Evolutionary conservation across 2,329 filamentous ascomycete species (phyloP).

Genomic region (Bipolaris gigantea): DNA sequence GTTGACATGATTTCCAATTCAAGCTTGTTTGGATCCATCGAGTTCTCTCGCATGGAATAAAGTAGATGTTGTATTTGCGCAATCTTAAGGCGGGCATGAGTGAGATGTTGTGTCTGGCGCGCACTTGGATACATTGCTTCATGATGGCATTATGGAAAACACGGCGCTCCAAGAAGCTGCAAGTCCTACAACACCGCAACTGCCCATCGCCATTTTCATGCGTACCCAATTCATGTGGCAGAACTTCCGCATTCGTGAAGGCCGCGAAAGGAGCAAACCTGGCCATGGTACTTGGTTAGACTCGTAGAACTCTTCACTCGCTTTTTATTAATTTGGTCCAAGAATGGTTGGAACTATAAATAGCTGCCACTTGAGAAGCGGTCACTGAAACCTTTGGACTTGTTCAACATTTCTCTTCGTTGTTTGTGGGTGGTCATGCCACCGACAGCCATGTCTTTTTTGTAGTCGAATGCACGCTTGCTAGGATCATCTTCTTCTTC

Average conservation of each 20-base stretch:
- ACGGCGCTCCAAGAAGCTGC: background rate
- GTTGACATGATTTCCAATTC: background rate
- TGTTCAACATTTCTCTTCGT: constrained; percentile 75
- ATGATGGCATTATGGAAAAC: background rate
- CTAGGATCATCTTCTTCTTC: constrained; percentile 86
- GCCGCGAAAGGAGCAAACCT: too few species aligned
- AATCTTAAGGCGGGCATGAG: background rate
- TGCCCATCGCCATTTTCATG: background rate
- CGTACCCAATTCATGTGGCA: background rate
- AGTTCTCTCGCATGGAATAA: background rate
- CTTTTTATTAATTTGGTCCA: background rate
- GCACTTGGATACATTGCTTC: background rate
- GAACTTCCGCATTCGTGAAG: background rate
- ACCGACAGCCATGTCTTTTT: constrained; percentile 88
- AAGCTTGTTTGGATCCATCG: background rate
- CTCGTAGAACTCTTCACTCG: background rate
- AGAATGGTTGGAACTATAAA: constrained; percentile 42
- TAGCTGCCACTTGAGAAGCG: constrained; percentile 76
- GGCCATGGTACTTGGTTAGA: background rate
- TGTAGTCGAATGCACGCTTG: constrained; percentile 81
- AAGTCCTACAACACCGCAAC: background rate
- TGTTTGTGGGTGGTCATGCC: constrained; percentile 72
- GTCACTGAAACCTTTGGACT: constrained; percentile 78
- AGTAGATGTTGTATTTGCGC: background rate
- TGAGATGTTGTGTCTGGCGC: background rate